These are phyloP conservation scores for Maudiozyma bulderi DNA, from an alignment of 805 yeast species.

Conservation along the genomic window DNA sequence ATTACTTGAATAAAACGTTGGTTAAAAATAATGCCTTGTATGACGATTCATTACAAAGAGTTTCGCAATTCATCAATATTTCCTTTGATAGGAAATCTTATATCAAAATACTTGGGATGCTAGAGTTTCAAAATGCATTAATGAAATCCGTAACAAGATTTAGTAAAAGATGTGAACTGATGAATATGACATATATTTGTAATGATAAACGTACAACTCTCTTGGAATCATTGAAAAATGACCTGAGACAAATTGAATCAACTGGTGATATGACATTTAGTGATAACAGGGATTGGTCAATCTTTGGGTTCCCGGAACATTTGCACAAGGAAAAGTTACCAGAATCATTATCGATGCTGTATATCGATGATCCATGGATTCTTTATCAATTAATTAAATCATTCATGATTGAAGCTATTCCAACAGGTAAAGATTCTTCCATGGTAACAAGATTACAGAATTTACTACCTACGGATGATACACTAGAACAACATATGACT, in stretches of 20 bases:
- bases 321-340: slow-evolving; percentile 6
- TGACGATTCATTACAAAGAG: slow-evolving; percentile 38
- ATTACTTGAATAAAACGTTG: slow-evolving; percentile 24
- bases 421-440: slow-evolving; percentile 1
- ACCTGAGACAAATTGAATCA: slow-evolving; percentile 29
- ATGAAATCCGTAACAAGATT: slow-evolving; percentile 40
- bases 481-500: slow-evolving; percentile 1
- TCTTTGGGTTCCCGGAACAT: slow-evolving; percentile 10
- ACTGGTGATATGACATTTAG: slow-evolving; percentile 6
- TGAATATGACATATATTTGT: slow-evolving; percentile 22
- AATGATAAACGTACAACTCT: slow-evolving; percentile 23
- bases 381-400: slow-evolving; percentile 12
- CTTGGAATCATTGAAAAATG: slow-evolving; percentile 10
- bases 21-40: slow-evolving; percentile 40
- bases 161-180: slow-evolving; percentile 17
- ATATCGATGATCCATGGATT: slow-evolving; percentile 10
- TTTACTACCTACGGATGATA: neutral
- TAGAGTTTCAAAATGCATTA: slow-evolving; percentile 48
- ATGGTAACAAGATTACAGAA: neutral
- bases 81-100: slow-evolving; percentile 53
- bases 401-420: slow-evolving; percentile 15
- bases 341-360: slow-evolving; percentile 8
- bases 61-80: slow-evolving; percentile 39
- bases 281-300: slow-evolving; percentile 24
- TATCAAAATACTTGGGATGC: slow-evolving; percentile 58